phyloP scores from a whole-genome alignment of 768 basidiomycete species.

The Cytidiella melzeri region DNA sequence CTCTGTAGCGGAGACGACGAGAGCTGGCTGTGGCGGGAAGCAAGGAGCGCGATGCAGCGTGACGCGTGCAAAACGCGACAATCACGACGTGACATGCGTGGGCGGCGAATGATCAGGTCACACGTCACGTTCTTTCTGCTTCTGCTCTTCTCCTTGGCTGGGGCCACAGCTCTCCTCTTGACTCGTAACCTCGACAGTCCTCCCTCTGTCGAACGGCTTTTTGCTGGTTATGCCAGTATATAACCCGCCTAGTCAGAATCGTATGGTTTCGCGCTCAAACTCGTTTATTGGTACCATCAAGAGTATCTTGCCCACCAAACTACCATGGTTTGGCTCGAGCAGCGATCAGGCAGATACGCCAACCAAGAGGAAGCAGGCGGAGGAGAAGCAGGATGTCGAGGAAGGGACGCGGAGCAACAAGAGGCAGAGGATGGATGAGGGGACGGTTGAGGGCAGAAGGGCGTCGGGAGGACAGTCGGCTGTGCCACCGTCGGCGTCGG shows the following conservation, averaged over 20 bases:
- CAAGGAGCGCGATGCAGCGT: no score
- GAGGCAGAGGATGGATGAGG: conserved; percentile 26
- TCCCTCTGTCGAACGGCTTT: neutral
- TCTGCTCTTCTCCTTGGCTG: neutral
- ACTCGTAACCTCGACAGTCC: conserved; percentile 3
- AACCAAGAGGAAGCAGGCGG: conserved; percentile 25
- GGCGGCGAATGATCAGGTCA: neutral
- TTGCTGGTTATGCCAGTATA: conserved; percentile 4
- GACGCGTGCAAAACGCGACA: conserved; percentile 7
- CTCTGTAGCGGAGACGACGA: neutral
- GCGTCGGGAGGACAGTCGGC: neutral
- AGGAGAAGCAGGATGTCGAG: conserved; percentile 15
- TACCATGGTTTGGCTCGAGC: conserved; percentile 26
- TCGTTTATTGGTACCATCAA: conserved; percentile 30
- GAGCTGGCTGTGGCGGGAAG: no score
- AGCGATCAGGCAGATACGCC: conserved; percentile 15
- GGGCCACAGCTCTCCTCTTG: conserved; percentile 11
- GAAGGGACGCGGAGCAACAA: conserved; percentile 21
- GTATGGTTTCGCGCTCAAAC: conserved; percentile 20
- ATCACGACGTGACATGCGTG: conserved; percentile 6
- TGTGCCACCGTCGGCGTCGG: conserved; percentile 6
- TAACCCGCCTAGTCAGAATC: conserved; percentile 6
- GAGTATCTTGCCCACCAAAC: conserved; percentile 27
- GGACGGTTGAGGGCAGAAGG: conserved; percentile 7
- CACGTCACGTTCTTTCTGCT: conserved; percentile 1